phyloP scores from a whole-genome alignment of 345 rosid genomes.

The Theobroma cacao region DNA sequence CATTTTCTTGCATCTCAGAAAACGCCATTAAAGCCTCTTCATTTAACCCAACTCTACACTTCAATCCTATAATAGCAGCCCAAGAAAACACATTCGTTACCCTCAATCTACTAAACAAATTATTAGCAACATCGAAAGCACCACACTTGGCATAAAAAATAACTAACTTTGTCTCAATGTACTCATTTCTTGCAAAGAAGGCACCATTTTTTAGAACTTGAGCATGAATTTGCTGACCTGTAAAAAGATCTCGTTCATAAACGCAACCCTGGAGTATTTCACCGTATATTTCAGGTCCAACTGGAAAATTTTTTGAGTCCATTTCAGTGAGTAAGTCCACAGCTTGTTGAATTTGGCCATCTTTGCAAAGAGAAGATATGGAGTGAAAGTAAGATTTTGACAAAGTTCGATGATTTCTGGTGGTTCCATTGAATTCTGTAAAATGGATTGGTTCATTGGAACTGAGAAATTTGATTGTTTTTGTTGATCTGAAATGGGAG shows the following conservation, averaged over 20 bases:
- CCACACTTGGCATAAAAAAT: slow-evolving; percentile 66
- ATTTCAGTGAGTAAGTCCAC: slow-evolving; percentile 48
- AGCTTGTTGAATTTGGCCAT: slow-evolving; percentile 59
- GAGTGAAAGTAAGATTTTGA: slow-evolving; percentile 6
- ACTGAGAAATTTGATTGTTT: not conserved
- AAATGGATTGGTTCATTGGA: slow-evolving; percentile 1
- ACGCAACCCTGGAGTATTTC: slow-evolving; percentile 76
- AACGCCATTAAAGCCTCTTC: slow-evolving; percentile 55
- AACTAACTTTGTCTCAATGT: slow-evolving; percentile 63
- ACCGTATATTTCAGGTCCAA: slow-evolving; percentile 65
- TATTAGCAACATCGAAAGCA: slow-evolving; percentile 39
- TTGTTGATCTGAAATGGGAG: slow-evolving; percentile 22
- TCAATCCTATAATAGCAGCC: slow-evolving; percentile 79
- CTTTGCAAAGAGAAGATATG: slow-evolving; percentile 16
- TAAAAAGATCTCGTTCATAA: slow-evolving; percentile 42
- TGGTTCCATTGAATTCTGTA: slow-evolving; percentile 13
- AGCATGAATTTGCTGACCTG: slow-evolving; percentile 80
- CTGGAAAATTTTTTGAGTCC: slow-evolving; percentile 33
- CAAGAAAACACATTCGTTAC: slow-evolving; percentile 67
- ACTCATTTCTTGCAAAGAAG: slow-evolving; percentile 51
- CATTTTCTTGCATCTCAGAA: slow-evolving; percentile 55
- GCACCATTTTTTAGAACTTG: slow-evolving; percentile 60
- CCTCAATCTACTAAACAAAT: slow-evolving; percentile 42
- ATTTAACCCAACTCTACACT: slow-evolving; percentile 47
- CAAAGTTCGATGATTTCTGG: not conserved